A percentile compares a stretch with the other conserved stretches of the same genome.
Conservation (phyloP, 148 eudicot genomes). For the Vaccinium myrtillus region DNA sequence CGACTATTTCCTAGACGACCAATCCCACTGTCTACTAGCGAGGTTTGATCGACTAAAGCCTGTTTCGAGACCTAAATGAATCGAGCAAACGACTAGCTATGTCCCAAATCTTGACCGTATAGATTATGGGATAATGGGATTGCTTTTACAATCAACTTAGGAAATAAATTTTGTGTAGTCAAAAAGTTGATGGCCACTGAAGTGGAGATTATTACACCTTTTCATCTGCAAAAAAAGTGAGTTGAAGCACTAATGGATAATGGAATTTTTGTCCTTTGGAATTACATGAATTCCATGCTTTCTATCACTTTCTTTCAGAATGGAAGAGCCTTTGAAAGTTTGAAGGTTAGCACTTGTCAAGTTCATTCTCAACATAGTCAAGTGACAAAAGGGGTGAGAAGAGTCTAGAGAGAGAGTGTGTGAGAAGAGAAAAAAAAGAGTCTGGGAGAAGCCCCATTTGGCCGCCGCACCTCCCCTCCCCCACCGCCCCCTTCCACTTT, state of each 20-base stretch:
- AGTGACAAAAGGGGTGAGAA: too few relatives aligned
- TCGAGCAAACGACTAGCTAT: too few relatives aligned
- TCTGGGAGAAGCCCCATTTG: too few relatives aligned
- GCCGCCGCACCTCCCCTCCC: too few relatives aligned
- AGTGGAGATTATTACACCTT: slow-evolving; percentile 7
- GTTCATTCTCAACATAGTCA: neutral
- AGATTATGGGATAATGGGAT: neutral
- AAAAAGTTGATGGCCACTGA: slow-evolving; percentile 8
- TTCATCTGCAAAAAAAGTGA: neutral
- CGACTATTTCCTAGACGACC: neutral
- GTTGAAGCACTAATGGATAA: neutral
- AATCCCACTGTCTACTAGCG: neutral
- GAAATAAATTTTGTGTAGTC: neutral
- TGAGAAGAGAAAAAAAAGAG: too few relatives aligned
- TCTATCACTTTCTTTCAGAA: slow-evolving; percentile 1
- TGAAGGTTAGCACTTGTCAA: neutral
- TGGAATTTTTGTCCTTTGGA: neutral
- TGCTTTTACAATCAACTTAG: neutral
- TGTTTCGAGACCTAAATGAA: too few relatives aligned
- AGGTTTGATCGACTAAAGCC: neutral
- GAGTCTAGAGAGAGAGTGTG: too few relatives aligned
- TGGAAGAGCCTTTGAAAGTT: neutral
- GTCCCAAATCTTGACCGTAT: too few relatives aligned
- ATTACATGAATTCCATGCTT: neutral
- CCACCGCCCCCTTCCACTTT: too few relatives aligned